Base-by-base conservation (phyloP, 345 rosid genomes). In the Citrus mangshanensis region DNA sequence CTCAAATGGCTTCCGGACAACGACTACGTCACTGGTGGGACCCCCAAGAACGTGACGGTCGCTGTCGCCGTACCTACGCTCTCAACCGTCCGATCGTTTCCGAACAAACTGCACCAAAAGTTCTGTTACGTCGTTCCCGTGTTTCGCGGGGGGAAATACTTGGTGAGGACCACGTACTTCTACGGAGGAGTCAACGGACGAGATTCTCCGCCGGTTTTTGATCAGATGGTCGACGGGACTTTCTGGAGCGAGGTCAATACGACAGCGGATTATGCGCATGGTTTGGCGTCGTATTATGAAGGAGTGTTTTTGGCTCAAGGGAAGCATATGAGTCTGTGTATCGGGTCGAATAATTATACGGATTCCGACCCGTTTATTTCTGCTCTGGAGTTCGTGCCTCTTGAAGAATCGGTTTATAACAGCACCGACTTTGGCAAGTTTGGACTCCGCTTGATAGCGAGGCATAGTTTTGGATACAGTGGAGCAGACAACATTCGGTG, bases 141-240 rank as follows among this genome's bases (percentile, higher is more conserved):
- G 24, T 84, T 77, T 70, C 95, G 94, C 0, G 89, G 89, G 35
- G 85, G 89, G 54, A 89, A 84, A 68, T 94, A 94, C 85, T 78
- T 91, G 85, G 84, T 94, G 81, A 78, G 97, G 78, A 86, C 94
- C 2, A 89, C 94, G 10, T 96, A 92, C 83, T 92, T 80, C 86
- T 95, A 95, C 81, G 98, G 99, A 8, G 95, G 91, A 74, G 84
- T 92, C 79, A 93, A 91, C 88, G 93, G 93, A 13, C 71, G 66
- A 12, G 81, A 22, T 61, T 77, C 76, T 19, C 98, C 97, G 58
- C 98, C 98, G 40, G 95, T 93, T 5, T 95, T 95, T 55, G 97
- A 95, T 80, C 97, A 95, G 89, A 91, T 92, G 34, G 89, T 95
- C 68, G 99, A 95, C 78, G 99, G 99, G 3, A 92, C 97, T 4